Conservation (phyloP, 805 yeast species). For the Lipomyces starkeyi region DNA sequence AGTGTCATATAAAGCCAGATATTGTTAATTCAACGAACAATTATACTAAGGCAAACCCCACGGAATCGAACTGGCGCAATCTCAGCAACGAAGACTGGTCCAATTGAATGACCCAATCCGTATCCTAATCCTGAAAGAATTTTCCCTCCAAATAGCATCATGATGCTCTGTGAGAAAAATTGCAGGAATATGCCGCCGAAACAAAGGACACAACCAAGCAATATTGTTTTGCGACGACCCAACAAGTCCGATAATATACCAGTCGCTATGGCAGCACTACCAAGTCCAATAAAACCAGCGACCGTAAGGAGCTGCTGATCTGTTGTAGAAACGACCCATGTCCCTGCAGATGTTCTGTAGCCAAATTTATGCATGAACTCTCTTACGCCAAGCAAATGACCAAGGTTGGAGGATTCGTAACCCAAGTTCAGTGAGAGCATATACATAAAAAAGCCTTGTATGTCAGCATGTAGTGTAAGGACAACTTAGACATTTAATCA, state of each 20-base stretch:
- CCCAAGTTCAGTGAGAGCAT: not conserved
- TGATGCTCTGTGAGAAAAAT: not conserved
- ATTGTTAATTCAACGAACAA: not conserved
- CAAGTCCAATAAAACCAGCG: not conserved
- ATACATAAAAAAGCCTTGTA: not conserved
- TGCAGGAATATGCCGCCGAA: not conserved
- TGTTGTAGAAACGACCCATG: not conserved
- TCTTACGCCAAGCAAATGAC: not conserved
- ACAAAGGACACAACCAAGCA: not conserved
- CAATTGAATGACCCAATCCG: not conserved
- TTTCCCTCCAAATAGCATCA: not conserved
- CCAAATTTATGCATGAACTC: not conserved
- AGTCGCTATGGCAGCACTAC: not conserved
- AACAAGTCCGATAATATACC: not conserved
- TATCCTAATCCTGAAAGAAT: not conserved
- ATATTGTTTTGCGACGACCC: not conserved
- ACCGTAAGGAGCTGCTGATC: not conserved
- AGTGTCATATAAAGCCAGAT: not conserved
- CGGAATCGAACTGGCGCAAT: not conserved
- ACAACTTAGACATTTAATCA: not conserved
- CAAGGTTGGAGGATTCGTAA: not conserved
- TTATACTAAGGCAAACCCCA: not conserved
- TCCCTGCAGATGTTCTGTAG: not conserved
- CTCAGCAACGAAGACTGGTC: not conserved
- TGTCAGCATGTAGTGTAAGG: not conserved